These are phyloP conservation scores for Gnaphalium uliginosum DNA, from an alignment of 129 eudicot genomes.

Conservation along the genomic window DNA sequence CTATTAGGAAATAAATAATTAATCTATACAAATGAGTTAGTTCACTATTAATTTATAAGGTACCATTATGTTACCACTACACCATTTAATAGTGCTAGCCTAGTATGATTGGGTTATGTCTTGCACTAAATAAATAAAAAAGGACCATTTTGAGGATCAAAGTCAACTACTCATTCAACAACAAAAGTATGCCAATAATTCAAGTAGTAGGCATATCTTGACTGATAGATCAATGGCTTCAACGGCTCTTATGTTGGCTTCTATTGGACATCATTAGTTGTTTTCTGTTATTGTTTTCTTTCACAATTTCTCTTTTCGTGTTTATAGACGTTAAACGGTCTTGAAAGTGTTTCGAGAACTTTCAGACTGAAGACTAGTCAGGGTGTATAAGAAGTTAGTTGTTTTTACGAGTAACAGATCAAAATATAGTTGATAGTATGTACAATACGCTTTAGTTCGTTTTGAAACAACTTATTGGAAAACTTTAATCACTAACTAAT, in stretches of 20 bases:
- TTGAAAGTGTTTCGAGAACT: background rate
- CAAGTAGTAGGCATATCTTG: constrained; percentile 21
- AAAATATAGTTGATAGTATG: too few species aligned
- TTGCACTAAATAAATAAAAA: background rate
- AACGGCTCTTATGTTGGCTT: constrained; percentile 27
- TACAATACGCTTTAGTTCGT: too few species aligned
- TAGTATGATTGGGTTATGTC: background rate
- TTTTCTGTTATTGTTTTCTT: background rate
- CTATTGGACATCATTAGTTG: background rate
- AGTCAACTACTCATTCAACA: constrained; percentile 16
- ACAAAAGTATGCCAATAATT: constrained; percentile 14
- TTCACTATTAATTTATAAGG: background rate
- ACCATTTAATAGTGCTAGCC: background rate
- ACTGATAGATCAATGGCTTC: constrained; percentile 16
- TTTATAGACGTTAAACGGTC: background rate
- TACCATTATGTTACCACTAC: background rate
- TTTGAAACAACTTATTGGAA: too few species aligned
- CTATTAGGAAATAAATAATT: background rate
- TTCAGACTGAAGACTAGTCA: background rate
- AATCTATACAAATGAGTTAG: background rate
- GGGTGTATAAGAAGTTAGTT: too few species aligned
- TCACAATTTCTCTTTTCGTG: background rate
- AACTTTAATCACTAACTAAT: too few species aligned
- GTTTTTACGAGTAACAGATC: too few species aligned
- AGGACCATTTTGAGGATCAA: background rate